Base-by-base conservation (phyloP, 805 yeast species). In the Teunomyces pallodes region DNA sequence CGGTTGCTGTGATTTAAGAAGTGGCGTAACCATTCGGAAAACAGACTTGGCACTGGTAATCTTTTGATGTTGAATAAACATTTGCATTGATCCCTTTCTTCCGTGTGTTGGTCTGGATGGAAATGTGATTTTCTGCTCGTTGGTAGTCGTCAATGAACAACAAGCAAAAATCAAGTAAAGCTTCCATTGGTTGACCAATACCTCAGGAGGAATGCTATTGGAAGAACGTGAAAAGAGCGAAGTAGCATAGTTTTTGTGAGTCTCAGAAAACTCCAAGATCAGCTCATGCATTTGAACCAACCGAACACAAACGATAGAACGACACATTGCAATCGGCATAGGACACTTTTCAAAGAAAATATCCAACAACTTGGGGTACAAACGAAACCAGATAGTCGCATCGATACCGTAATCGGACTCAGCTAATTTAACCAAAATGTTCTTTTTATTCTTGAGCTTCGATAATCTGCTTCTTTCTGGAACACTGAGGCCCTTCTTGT, bases 341-440 rank as follows among this genome's bases (percentile, higher is more conserved):
- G 99, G 98, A 59, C 96, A 90, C 42, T 76, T 77, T 50, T 82
- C 87, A 51, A 88, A 90, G 50, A 94, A 82, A 1, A 82, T 74
- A 30, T 79, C 82, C 36, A 94, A 67, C 2, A 94, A 69, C 32
- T 78, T 79, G 1, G 97, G 97, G 57, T 87, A 90, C 1, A 86
- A 79, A 51, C 96, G 79, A 58, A 92, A 86, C 99, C 99, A 94
- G n/a, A 94, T 70, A 0, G 98, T 96, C 1, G 96, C 84, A 67
- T 94, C 99, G 8, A 94, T 91, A 1, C 98, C 97, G 59, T 91
- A 87, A 49, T 87, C 96, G 1, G 96, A 87, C 54, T 89, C 96
- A 0, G 96, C 96, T 5, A 94, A 70, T 43, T 83, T 78, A 0
- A 87, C 72, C n/a, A 95, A 66, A 2, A 89, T 76, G 24, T 86